Base-by-base conservation (phyloP, 371 early-diverging fungal genomes). In the Dichotomocladium elegans region DNA sequence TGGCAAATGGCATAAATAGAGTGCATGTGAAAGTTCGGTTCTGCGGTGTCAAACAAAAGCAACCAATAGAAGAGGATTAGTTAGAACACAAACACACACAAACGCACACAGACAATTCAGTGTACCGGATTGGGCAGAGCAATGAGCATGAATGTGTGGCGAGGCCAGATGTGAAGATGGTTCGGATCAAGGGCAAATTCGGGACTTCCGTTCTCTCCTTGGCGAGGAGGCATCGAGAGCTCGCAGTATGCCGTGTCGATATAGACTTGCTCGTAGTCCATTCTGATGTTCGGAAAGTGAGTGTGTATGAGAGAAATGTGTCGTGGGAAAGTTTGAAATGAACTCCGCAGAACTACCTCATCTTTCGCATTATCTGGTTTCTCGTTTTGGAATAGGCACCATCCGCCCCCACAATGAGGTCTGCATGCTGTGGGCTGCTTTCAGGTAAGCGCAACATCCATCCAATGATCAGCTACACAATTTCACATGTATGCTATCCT, bases 81-180 rank as follows among this genome's bases (percentile, higher is more conserved):
- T 37, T 35, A 3, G 3, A 35, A 4, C 1, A 12, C 9, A 37
- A 15, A 15, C 15, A 2, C 37, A 15, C 21, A 1, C 5, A 35
- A n/a, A n/a, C n/a, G n/a, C 31, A 30, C 17, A 1, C 2, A n/a
- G n/a, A 24, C 30, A 33, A 42, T 44, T n/a, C 14, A 8, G 60
- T 73, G 57, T 71, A 88, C 92, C 49, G 83, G 81, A 70, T 96
- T 96, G 37, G 96, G 96, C 28, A 95, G 77, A 1, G 97, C 98
- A 58, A 98, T 98, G 72, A 98, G 72, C 96, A 96, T 96, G 55
- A 92, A 95, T 5, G 89, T 83, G 42, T 93, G 88, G 12, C 93
- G 78, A 0, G 98, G 98, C 98, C 98, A 98, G 51, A 98, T 98
- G 69, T 98, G 98, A 50, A 98, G 78, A 60, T 94, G 94, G 61